Evolutionary conservation across 371 early-diverging fungal species (phyloP).

Genomic region (Mucor mucedo): DNA sequence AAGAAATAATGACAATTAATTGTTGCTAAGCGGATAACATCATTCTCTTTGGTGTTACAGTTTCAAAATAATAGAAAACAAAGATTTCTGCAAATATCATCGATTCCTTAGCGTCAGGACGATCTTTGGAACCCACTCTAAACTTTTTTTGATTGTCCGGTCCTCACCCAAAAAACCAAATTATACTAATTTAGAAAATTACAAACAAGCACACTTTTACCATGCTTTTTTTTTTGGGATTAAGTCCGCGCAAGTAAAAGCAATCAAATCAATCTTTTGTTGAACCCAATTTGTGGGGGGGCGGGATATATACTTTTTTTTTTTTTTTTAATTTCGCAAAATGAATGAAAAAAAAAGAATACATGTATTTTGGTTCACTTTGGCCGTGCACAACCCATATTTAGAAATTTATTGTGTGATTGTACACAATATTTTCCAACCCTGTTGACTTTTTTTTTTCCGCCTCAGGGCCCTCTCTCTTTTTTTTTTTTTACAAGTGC

Average conservation of each 20-base stretch:
- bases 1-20: slow-evolving; percentile 1
- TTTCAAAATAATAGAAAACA: not conserved
- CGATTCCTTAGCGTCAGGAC: not conserved
- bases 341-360: no score
- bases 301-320: not conserved
- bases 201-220: not conserved
- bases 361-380: not conserved
- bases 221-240: slow-evolving; percentile 1
- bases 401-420: not conserved
- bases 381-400: slow-evolving; percentile 2
- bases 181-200: slow-evolving; percentile 7
- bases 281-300: not conserved
- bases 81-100: not conserved
- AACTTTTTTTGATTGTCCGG: slow-evolving; percentile 4
- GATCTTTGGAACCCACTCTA: not conserved
- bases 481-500: no score
- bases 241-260: slow-evolving; percentile 3
- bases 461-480: no score
- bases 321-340: not conserved
- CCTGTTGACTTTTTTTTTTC: no score
- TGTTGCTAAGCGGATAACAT: not conserved
- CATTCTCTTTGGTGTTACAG: not conserved
- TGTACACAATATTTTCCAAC: not conserved
- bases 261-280: no score
- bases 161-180: not conserved